Evolutionary conservation across 2,329 filamentous ascomycete species (phyloP).

Genomic region (Colletotrichum musae): DNA sequence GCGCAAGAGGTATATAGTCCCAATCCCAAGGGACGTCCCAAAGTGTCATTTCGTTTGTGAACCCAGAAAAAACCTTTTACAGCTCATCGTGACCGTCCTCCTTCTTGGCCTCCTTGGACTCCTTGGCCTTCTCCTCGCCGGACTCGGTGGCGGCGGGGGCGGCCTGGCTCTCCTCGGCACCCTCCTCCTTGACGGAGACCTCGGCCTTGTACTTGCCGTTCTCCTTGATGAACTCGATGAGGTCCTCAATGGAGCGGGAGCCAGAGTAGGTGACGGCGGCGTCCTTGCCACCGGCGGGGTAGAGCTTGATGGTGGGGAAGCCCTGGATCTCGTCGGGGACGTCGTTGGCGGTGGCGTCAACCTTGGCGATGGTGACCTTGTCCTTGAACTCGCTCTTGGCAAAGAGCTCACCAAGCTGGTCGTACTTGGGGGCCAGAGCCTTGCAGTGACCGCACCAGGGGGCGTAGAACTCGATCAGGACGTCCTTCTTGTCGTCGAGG

Average conservation of each 20-base stretch:
- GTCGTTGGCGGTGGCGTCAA: constrained; percentile 96
- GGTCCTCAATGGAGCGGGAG: constrained; percentile 89
- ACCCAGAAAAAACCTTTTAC: constrained; percentile 63
- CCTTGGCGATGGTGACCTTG: constrained; percentile 95
- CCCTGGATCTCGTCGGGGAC: constrained; percentile 97
- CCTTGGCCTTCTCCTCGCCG: constrained; percentile 60
- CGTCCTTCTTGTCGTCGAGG: constrained; percentile 94
- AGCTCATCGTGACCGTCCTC: constrained; percentile 79
- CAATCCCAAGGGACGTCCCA: constrained; percentile 37
- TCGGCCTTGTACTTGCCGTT: constrained; percentile 91
- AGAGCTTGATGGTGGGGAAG: constrained; percentile 99
- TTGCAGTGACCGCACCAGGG: constrained; percentile 99
- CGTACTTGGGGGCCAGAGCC: constrained; percentile 95
- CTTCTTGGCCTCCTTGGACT: constrained; percentile 57
- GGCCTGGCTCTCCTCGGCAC: constrained; percentile 66
- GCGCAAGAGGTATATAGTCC: constrained; percentile 45
- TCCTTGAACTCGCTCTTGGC: constrained; percentile 83
- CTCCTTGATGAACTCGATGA: constrained; percentile 93
- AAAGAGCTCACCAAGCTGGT: constrained; percentile 87
- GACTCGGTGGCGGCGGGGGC: constrained; percentile 68
- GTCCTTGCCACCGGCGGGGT: constrained; percentile 89
- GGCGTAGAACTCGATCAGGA: constrained; percentile 98
- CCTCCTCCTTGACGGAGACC: constrained; percentile 69
- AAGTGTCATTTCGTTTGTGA: constrained; percentile 39
- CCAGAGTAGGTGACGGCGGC: constrained; percentile 89